Base-by-base conservation (phyloP, 345 rosid species). In the Carallia pectinifolia region DNA sequence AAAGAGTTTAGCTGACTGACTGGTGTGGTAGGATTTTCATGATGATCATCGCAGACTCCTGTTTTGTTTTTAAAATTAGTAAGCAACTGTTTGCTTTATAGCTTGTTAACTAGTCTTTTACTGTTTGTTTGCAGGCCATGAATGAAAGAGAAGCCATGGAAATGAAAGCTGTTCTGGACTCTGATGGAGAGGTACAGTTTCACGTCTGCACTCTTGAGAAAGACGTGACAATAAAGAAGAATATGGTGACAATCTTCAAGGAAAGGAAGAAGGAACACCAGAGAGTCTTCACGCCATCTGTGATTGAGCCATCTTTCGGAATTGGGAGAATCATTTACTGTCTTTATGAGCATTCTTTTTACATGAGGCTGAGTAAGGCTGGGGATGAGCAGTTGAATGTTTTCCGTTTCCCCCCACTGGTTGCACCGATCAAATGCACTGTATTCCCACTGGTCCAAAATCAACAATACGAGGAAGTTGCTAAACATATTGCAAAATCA, bases 241-340 rank as follows among this genome's bases (percentile, higher is more conserved):
- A 61, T 68, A 90, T 92, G 99, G 85, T 95, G 19, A 69, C 87
- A 16, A 95, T 95, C 76, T 87, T 93, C n/a, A 95, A 85, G 87
- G 90, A 91, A 87, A 90, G 80, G 76, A 92, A 80, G 86, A 87
- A 86, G 67, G 99, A 87, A 81, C 85, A 89, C 73, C 96, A 92
- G 74, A 79, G 99, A 70, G 89, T 85, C 65, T 94, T 92, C 79
- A 92, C 91, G 4, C 97, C 99, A 4, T 92, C 93, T 15, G 97
- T 95, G 67, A 87, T 95, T 59, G 97, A 90, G 62, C 99, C 99
- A 53, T 95, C 96, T 0, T 94, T 94, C 52, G 97, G 97, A 53
- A 89, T 94, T 74, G 98, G 98, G 18, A 85, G 98, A 44, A 94
- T 92, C 60, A 89, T 94, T 66, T 92, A 92, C 34, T 94, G 98